phyloP scores from a whole-genome alignment of 768 basidiomycete genomes.

The Lactarius evosmus region DNA sequence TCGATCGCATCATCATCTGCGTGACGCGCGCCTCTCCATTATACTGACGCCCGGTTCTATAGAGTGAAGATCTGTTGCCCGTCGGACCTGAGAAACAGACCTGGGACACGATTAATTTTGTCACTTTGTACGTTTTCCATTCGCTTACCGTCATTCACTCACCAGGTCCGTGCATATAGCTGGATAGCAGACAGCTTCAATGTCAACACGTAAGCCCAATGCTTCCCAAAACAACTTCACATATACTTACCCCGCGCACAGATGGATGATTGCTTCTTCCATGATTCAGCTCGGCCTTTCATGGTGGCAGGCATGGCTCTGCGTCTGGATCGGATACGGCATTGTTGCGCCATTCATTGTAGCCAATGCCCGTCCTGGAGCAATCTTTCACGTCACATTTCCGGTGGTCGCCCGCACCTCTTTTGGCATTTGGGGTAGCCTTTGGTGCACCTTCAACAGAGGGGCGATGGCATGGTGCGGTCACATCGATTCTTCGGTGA shows the following conservation, averaged over 20 bases:
- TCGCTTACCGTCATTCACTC: constrained; percentile 8
- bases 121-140: constrained; percentile 50
- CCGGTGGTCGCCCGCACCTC: constrained; percentile 73
- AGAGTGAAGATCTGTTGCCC: constrained; percentile 75
- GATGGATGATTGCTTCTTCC: constrained; percentile 75
- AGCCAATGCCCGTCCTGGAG: constrained; percentile 74
- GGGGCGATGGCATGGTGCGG: constrained; percentile 71
- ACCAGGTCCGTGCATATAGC: constrained; percentile 37
- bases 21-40: not conserved
- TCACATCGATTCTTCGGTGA: constrained; percentile 17
- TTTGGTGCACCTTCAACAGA: constrained; percentile 78
- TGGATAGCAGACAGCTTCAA: constrained; percentile 84
- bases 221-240: not conserved
- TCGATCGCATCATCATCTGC: not conserved
- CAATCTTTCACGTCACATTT: constrained; percentile 72
- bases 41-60: constrained; percentile 5
- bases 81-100: constrained; percentile 59
- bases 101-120: constrained; percentile 65
- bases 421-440: constrained; percentile 73
- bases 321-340: constrained; percentile 55
- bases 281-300: constrained; percentile 71
- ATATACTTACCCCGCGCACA: constrained; percentile 30
- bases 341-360: constrained; percentile 62
- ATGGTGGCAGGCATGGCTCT: constrained; percentile 87
- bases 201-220: constrained; percentile 58